Evolutionary conservation across 257 asterid species (phyloP), one percentile per base, ranked within the genome.

Genomic region (Gynochthodes officinalis): DNA sequence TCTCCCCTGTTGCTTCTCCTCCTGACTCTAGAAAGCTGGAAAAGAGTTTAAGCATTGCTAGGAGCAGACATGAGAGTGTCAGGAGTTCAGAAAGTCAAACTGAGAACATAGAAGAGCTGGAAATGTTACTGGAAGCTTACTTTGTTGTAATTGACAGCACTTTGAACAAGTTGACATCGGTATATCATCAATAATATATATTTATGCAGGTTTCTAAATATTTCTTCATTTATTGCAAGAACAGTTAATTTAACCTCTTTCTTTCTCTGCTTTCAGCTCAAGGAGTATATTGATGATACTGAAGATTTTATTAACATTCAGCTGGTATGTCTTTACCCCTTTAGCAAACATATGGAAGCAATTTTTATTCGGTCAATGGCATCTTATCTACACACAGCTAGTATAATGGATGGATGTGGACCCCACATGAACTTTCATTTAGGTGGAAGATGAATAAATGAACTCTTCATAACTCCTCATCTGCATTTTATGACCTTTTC

Each of bases 141-240:
- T 95, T 95, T 76, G 99, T 95, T 77, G 98, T 95, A 78, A 95
- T 95, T 53, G 99, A 95, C 80, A 90, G 97, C 87, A 95, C 98
- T 62, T 95, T 90, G 78, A 95, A 92, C 82, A 95, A 95, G 83
- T 83, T 95, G 82, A 95, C 99, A 35, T 95, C 99, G 92, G 99
- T 95, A 89, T 82, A 58, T 64, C 79, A 75, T 65, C 72, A 2
- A 68, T 73, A 63, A 12, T 60, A 33, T 18, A 11, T 35, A 37
- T 12, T 39, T 14, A 49, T 33, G 7, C 33, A 16, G 19, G 40
- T 33, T 49, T 40, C 30, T 14, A 18, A 48, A 5, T 0, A 19
- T 25, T n/a, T 16, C 35, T 73, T 49, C 21, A 69, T n/a, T 71
- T 48, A 28, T 27, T 27, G 70, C 64, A 65, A 66, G 67, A 65